Conservation (phyloP, 352 stramenopile genomes). For the Globisporangium canariense region DNA sequence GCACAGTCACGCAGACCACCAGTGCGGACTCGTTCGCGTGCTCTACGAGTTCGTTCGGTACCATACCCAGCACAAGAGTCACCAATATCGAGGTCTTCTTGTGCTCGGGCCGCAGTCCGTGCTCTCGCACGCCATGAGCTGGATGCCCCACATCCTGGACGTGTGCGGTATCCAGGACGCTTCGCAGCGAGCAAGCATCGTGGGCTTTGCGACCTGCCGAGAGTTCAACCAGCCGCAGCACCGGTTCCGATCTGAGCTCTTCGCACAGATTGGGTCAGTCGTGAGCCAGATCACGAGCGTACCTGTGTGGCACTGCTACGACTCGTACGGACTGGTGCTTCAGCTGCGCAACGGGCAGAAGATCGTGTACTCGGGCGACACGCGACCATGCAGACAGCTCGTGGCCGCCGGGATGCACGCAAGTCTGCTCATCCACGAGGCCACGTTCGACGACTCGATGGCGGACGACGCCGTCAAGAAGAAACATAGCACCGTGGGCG, state of each 20-base stretch:
- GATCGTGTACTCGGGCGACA: constrained; percentile 93
- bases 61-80: constrained; percentile 10
- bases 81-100: constrained; percentile 20
- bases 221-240: constrained; percentile 49
- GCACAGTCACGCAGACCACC: constrained; percentile 96
- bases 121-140: constrained; percentile 50
- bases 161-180: neutral
- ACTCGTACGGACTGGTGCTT: constrained; percentile 74
- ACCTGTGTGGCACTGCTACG: constrained; percentile 77
- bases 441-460: constrained; percentile 96
- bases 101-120: constrained; percentile 56
- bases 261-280: constrained; percentile 28
- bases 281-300: constrained; percentile 51
- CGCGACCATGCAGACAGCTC: constrained; percentile 82
- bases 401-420: constrained; percentile 43
- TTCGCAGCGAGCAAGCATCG: neutral
- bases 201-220: constrained; percentile 40
- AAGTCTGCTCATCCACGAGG: constrained; percentile 94
- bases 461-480: constrained; percentile 91
- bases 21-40: constrained; percentile 93
- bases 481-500: constrained; percentile 91
- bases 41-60: constrained; percentile 60
- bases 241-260: constrained; percentile 23
- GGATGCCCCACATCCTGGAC: constrained; percentile 28
- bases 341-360: constrained; percentile 43